phyloP scores from a whole-genome alignment of 1,284 basidiomycete species.

The Peniophora sp. region DNA sequence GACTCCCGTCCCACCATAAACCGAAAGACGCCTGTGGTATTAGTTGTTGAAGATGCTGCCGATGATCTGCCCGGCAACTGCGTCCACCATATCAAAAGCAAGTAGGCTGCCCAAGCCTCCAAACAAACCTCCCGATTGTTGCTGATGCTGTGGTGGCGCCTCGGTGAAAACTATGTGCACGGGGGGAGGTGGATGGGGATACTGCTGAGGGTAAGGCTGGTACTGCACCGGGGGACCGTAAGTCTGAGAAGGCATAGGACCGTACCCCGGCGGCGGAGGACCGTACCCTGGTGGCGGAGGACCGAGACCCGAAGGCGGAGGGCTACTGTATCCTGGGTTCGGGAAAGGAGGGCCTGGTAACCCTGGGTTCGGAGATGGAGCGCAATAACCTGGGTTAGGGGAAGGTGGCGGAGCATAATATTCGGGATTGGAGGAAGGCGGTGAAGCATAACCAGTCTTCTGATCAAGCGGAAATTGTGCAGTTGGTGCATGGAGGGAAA shows the following conservation, averaged over 20 bases:
- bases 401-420: too few relatives aligned
- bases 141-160: slow-evolving; percentile 30
- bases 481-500: neutral
- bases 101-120: slow-evolving; percentile 42
- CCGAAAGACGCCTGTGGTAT: too few relatives aligned
- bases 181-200: slow-evolving; percentile 13
- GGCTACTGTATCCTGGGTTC: neutral
- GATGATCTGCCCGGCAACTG: too few relatives aligned
- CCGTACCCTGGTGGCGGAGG: slow-evolving; percentile 13
- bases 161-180: slow-evolving; percentile 28
- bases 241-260: too few relatives aligned
- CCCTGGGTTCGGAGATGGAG: too few relatives aligned
- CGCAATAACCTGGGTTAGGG: too few relatives aligned
- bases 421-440: too few relatives aligned
- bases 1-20: too few relatives aligned
- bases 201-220: slow-evolving; percentile 19
- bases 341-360: too few relatives aligned
- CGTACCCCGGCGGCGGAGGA: too few relatives aligned
- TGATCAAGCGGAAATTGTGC: neutral
- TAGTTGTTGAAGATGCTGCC: too few relatives aligned
- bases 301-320: slow-evolving; percentile 5
- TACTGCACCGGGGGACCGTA: neutral
- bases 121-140: slow-evolving; percentile 36
- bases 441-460: too few relatives aligned
- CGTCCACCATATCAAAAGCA: slow-evolving; percentile 57